phyloP scores from a whole-genome alignment of 257 asterid species.

The Ilex aquifolium region DNA sequence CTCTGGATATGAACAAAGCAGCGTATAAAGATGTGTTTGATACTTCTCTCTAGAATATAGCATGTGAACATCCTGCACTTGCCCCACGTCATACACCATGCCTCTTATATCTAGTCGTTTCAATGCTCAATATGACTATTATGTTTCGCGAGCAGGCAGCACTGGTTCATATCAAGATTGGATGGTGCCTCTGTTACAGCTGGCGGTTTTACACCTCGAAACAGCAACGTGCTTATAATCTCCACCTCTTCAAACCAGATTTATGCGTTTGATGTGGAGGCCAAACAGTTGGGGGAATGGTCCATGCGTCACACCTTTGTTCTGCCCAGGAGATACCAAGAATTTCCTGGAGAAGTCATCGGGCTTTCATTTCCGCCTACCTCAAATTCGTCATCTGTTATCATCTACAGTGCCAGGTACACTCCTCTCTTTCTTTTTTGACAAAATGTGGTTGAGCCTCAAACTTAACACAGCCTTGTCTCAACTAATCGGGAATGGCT shows the following conservation, averaged over 20 bases:
- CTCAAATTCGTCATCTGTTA: conserved; percentile 64
- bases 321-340: conserved; percentile 83
- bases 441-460: too few species aligned
- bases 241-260: conserved; percentile 90
- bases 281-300: conserved; percentile 94
- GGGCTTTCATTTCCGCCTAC: conserved; percentile 89
- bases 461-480: too few species aligned
- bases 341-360: conserved; percentile 97
- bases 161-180: conserved; percentile 93
- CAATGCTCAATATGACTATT: neutral
- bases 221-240: conserved; percentile 67
- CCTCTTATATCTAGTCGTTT: too few species aligned
- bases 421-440: neutral
- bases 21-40: too few species aligned
- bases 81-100: too few species aligned
- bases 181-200: conserved; percentile 93
- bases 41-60: too few species aligned
- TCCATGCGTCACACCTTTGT: conserved; percentile 66
- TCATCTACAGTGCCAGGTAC: conserved; percentile 90
- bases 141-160: conserved; percentile 60
- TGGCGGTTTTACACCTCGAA: conserved; percentile 78
- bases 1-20: too few species aligned
- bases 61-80: too few species aligned
- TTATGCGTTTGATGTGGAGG: conserved; percentile 92
- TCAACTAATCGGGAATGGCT: too few species aligned